These are phyloP conservation scores for Mycena kentingensis DNA, from an alignment of 768 basidiomycete genomes.

Conservation along the genomic window DNA sequence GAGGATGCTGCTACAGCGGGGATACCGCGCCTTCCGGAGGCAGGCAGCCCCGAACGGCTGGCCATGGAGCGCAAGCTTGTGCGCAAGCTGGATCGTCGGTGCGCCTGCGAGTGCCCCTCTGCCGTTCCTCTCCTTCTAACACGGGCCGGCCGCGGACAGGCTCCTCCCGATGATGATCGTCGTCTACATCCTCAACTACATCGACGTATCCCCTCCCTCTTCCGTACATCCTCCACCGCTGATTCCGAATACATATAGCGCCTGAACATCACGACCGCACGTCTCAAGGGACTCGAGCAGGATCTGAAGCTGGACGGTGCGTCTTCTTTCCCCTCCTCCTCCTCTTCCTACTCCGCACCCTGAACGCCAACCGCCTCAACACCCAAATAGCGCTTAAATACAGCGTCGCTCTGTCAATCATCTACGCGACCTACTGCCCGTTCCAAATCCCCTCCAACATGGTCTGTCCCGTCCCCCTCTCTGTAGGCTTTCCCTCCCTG, in stretches of 20 bases:
- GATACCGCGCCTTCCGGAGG: no score
- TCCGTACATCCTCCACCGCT: not conserved
- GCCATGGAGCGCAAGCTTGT: constrained; percentile 48
- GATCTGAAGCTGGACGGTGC: constrained; percentile 49
- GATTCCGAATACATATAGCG: constrained; percentile 39
- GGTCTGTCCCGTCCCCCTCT: constrained; percentile 44
- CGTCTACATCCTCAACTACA: constrained; percentile 69
- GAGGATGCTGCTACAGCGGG: no score
- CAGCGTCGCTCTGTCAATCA: constrained; percentile 50
- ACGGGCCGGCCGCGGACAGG: no score
- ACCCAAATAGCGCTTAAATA: no score
- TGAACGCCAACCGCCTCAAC: constrained; percentile 51
- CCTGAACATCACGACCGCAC: constrained; percentile 49
- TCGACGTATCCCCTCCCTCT: constrained; percentile 52
- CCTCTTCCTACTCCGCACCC: not conserved
- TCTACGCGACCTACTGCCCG: constrained; percentile 62
- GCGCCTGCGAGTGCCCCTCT: no score
- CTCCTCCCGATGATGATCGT: constrained; percentile 58
- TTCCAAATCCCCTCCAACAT: constrained; percentile 71
- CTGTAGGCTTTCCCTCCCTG: not conserved
- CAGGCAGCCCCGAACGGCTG: constrained; percentile 37
- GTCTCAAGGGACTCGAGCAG: constrained; percentile 51
- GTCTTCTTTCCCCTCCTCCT: no score
- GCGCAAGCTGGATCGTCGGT: constrained; percentile 57
- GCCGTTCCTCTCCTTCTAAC: no score